Base-by-base conservation (phyloP, 2,329 filamentous ascomycete genomes). In the Cladosporium sp. region DNA sequence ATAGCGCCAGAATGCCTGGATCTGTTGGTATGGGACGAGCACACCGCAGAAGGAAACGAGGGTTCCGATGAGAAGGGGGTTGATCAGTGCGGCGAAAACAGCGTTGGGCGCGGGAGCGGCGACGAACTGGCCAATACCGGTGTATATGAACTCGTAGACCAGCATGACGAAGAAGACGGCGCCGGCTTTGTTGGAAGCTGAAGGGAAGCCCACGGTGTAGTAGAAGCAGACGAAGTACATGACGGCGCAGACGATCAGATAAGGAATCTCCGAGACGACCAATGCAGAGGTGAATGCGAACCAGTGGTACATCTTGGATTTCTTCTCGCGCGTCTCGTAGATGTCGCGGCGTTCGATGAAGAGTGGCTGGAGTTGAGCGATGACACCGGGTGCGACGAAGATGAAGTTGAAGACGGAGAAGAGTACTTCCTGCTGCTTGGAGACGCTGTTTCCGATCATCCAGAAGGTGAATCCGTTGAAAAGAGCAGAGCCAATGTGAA, bases 301-400 rank as follows among this genome's bases (percentile, higher is more conserved):
- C 86, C 86, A 90, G 1, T 83, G 86, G 70, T 90, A 91, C 1
- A 83, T 77, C 61, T 88, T 88, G 63, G 77, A 81, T 1, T 84
- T 79, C 30, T 79, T 74, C 62, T 83, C 80, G 44, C 80, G 78
- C 3, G 73, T 76, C 64, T 83, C 80, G 64, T 80, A 83, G 7
- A 83, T 70, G 9, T 78, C 73, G 22, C 80, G 75, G 58, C 81
- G 78, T 4, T 78, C 79, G 45, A 79, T 70, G 64, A 83, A 83
- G 38, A 79, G 70, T 2, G 80, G 80, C 65, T 82, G 79, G 39
- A 82, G 79, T 58, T 80, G 78, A 47, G 79, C 75, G 3, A 78
- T 76, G 34, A 80, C 67, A 19, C 73, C 75, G 0, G 68, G 66
- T 18, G 63, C 62, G 20, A 66, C 63, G 58, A 67, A 64, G 52